Percentiles rank a stretch among this genome's conserved stretches.
These are phyloP conservation scores for Eutypella sp. DNA, from an alignment of 2,329 filamentous ascomycete genomes.

Conservation along the genomic window DNA sequence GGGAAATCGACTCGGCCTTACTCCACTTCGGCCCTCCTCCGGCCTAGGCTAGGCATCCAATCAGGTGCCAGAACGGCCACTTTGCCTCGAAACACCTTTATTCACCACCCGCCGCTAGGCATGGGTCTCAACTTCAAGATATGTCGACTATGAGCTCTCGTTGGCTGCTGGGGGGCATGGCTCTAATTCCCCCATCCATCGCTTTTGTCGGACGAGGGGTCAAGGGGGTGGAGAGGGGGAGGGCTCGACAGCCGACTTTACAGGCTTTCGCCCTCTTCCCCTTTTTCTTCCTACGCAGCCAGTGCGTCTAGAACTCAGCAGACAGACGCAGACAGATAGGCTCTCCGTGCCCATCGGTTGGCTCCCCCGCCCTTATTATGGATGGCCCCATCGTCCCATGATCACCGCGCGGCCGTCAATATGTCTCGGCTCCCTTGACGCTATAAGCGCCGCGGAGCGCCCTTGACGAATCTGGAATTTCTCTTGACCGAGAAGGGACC, in stretches of 20 bases:
- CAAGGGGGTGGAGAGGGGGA: too few relatives aligned
- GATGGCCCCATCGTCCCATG: slow-evolving; percentile 9
- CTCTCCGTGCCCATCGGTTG: too few relatives aligned
- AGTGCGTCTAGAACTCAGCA: slow-evolving; percentile 9
- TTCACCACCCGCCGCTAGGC: slow-evolving; percentile 16
- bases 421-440: not conserved
- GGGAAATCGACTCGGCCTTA: slow-evolving; percentile 8
- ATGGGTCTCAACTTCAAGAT: slow-evolving; percentile 12
- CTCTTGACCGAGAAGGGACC: not conserved
- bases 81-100: slow-evolving; percentile 16
- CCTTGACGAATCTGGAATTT: not conserved
- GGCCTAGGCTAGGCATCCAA: slow-evolving; percentile 15
- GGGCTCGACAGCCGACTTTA: too few relatives aligned
- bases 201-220: not conserved
- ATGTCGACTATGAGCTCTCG: slow-evolving; percentile 28
- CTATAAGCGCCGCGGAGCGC: slow-evolving; percentile 1
- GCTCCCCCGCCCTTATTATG: too few relatives aligned
- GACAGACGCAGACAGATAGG: slow-evolving; percentile 24
- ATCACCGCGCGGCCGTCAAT: slow-evolving; percentile 1
- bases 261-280: too few relatives aligned
- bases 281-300: slow-evolving; percentile 10
- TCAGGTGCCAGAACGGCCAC: slow-evolving; percentile 15
- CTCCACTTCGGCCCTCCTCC: slow-evolving; percentile 2
- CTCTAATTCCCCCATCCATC: slow-evolving; percentile 10
- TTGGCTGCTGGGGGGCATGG: slow-evolving; percentile 15